Evolutionary conservation across 352 stramenopile genomes (phyloP), one percentile per base, ranked within the genome.

Genomic region (Phytophthora quininea): DNA sequence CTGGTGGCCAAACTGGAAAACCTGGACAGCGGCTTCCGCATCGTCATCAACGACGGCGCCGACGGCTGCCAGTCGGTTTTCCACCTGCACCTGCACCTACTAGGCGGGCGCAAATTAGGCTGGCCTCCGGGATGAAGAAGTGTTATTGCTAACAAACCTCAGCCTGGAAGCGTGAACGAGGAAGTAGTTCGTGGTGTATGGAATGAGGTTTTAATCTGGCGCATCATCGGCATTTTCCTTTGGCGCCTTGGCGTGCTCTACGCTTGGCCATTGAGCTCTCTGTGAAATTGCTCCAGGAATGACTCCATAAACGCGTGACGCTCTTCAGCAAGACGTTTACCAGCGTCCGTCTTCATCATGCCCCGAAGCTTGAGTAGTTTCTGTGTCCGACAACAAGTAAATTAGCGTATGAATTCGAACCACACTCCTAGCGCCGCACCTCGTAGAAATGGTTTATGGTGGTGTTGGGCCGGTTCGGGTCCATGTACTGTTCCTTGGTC

Each of bases 11-110:
- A 91, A 47, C 86, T 98, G 77, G 76, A 98, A 73, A 84, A 84
- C 61, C 91, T 89, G 27, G 91, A 98, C 69, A 94, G 90, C 38
- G 91, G 95, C 35, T 99, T 98, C 63, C 88, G 97, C 46, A 92
- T 99, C 57, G 97, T 99, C 24, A 93, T 99, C 51, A 99, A 99
- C 70, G 97, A 99, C 72, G 98, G 97, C 11, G 63, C 77, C 31
- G 88, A 99, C 58, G 98, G 96, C n/a, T 96, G 89, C 54, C 82
- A 96, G 67, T 94, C 85, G 5, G 82, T 94, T 7, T 93, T 91
- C 66, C 95, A 98, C 58, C 66, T 98, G 31, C 95, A 98, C 59
- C 47, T 98, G 53, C 98, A 99, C 80, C 74, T 99, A 56, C 85
- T 99, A 3, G 96, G 96, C 37, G 97, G 97, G 15, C 90, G 92